Percentiles rank a stretch among this genome's conserved stretches.
Conservation (phyloP, 2,329 filamentous ascomycete species). For the Moelleriella libera region DNA sequence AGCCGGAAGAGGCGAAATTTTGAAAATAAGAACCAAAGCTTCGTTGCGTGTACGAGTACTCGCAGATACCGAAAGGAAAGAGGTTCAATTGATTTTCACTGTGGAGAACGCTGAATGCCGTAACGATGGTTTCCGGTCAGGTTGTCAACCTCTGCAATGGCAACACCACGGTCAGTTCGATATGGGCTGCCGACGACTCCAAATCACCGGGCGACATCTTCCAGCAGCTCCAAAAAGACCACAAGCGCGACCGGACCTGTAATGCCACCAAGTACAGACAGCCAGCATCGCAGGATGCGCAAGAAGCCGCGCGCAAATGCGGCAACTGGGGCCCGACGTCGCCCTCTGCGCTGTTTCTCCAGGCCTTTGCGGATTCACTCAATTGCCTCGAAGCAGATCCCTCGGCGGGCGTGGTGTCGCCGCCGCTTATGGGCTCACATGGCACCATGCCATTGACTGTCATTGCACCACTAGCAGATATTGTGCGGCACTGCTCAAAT, state of each 20-base stretch:
- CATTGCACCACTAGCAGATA: constrained; percentile 42
- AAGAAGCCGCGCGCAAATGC: constrained; percentile 42
- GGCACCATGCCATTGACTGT: constrained; percentile 56
- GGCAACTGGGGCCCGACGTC: constrained; percentile 51
- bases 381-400: constrained; percentile 37
- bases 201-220: constrained; percentile 39
- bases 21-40: too few species aligned
- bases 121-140: constrained; percentile 14
- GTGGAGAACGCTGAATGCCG: too few species aligned
- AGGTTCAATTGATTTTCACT: too few species aligned
- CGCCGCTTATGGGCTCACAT: constrained; percentile 33
- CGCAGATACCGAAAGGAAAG: too few species aligned
- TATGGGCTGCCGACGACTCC: constrained; percentile 37
- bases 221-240: constrained; percentile 35
- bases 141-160: constrained; percentile 37
- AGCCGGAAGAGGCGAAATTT: too few species aligned
- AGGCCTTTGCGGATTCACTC: constrained; percentile 54
- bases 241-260: constrained; percentile 7
- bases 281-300: constrained; percentile 17
- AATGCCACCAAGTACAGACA: constrained; percentile 6
- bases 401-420: constrained; percentile 34
- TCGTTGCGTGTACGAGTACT: too few species aligned
- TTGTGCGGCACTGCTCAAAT: constrained; percentile 62
- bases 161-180: constrained; percentile 40
- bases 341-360: constrained; percentile 54